These are phyloP conservation scores for Suillus occidentalis DNA, from an alignment of 768 basidiomycete genomes.

Conservation along the genomic window DNA sequence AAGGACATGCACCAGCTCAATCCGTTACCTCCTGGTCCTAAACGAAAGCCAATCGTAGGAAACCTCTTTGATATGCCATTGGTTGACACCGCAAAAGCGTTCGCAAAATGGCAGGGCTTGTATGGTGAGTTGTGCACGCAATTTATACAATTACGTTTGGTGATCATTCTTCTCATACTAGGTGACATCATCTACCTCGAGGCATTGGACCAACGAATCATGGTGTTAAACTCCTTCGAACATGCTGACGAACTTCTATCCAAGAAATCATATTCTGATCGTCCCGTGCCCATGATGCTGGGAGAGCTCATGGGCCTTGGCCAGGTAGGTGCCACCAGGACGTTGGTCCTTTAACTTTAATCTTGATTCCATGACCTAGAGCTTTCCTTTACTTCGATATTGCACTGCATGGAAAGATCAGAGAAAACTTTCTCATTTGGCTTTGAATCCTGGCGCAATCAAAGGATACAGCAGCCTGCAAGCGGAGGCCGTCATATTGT, in stretches of 20 bases:
- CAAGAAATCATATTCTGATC: slow-evolving; percentile 25
- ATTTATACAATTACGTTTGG: background rate
- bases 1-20: background rate
- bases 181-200: slow-evolving; percentile 19
- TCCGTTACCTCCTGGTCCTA: slow-evolving; percentile 11
- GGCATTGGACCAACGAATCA: slow-evolving; percentile 9
- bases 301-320: slow-evolving; percentile 6
- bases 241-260: slow-evolving; percentile 31
- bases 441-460: slow-evolving; percentile 4
- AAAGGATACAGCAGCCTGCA: slow-evolving; percentile 1
- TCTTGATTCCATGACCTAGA: background rate
- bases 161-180: background rate
- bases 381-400: slow-evolving; percentile 14
- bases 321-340: background rate
- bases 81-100: background rate
- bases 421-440: slow-evolving; percentile 7
- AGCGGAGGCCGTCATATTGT: slow-evolving; percentile 1
- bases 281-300: background rate
- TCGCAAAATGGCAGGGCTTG: background rate
- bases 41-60: slow-evolving; percentile 10
- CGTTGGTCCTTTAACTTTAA: background rate
- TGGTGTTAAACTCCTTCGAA: slow-evolving; percentile 25
- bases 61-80: slow-evolving; percentile 9
- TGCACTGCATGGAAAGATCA: slow-evolving; percentile 10
- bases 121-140: background rate